Conservation (phyloP, 2,329 filamentous ascomycete species). For the Fusarium miscanthi region DNA sequence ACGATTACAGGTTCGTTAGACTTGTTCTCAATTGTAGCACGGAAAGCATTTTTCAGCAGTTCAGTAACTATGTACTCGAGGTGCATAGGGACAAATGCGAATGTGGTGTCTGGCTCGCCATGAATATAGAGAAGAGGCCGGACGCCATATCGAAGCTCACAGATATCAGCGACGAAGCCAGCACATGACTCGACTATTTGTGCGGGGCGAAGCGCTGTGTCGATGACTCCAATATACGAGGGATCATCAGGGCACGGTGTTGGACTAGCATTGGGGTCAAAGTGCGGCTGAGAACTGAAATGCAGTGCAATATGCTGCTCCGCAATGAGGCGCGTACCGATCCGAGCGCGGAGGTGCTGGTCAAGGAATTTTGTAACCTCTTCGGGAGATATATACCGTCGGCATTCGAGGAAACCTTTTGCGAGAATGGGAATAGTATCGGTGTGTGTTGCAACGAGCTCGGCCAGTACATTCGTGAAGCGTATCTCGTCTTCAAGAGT, state of each 20-base stretch:
- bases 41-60: constrained; percentile 95
- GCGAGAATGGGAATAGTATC: constrained; percentile 96
- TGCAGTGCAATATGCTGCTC: constrained; percentile 97
- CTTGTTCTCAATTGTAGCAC: constrained; percentile 89
- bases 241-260: constrained; percentile 63
- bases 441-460: constrained; percentile 93
- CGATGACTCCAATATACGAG: constrained; percentile 93
- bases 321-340: constrained; percentile 92
- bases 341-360: constrained; percentile 90
- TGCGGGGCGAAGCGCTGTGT: constrained; percentile 86
- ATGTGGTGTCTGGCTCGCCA: constrained; percentile 86
- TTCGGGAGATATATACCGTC: constrained; percentile 83
- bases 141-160: constrained; percentile 94
- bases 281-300: constrained; percentile 75
- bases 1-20: constrained; percentile 87
- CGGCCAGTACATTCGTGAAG: constrained; percentile 92
- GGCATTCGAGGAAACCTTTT: constrained; percentile 90
- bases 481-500: constrained; percentile 87
- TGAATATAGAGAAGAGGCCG: constrained; percentile 84
- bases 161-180: constrained; percentile 93
- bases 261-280: constrained; percentile 63
- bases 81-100: constrained; percentile 95
- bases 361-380: constrained; percentile 95
- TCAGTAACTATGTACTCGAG: constrained; percentile 98
- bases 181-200: constrained; percentile 86